Conservation (phyloP, 73 alveolate species). For the Strombidium stylifer region DNA sequence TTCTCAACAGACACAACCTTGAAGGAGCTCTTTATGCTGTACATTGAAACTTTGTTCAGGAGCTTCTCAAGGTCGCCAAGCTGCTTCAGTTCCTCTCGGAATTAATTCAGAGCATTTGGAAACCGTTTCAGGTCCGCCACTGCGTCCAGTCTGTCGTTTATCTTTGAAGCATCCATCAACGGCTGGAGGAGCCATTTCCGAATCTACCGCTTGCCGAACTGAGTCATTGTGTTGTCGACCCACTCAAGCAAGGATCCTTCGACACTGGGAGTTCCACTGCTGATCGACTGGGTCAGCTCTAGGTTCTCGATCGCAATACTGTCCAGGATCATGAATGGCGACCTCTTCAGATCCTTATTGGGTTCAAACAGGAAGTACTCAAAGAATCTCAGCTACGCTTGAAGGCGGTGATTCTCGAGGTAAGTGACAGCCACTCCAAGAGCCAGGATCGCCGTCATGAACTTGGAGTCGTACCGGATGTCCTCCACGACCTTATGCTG, state of each 20-base stretch:
- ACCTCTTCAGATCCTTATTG: too few relatives aligned
- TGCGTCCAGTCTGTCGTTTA: constrained; percentile 52
- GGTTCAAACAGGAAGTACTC: not conserved
- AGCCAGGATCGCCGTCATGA: not conserved
- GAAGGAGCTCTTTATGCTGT: constrained; percentile 56
- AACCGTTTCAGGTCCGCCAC: constrained; percentile 44
- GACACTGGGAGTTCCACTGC: not conserved
- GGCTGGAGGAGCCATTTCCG: constrained; percentile 71
- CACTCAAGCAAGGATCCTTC: constrained; percentile 50
- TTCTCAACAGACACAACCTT: too few relatives aligned
- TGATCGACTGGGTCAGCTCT: constrained; percentile 62
- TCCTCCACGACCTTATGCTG: too few relatives aligned
- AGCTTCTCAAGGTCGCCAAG: constrained; percentile 59
- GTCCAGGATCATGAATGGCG: constrained; percentile 73
- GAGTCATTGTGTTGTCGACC: constrained; percentile 61
- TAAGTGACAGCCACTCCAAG: not conserved
- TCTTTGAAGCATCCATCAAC: constrained; percentile 35
- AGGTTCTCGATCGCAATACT: constrained; percentile 64
- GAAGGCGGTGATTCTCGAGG: not conserved
- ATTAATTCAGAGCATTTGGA: constrained; percentile 40
- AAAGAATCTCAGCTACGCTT: not conserved
- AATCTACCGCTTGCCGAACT: constrained; percentile 59
- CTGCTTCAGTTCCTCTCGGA: constrained; percentile 30
- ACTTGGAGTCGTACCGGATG: not conserved
- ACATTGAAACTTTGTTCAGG: constrained; percentile 56